Conservation (phyloP, 257 asterid species). For the Nyctanthes arbortristis region DNA sequence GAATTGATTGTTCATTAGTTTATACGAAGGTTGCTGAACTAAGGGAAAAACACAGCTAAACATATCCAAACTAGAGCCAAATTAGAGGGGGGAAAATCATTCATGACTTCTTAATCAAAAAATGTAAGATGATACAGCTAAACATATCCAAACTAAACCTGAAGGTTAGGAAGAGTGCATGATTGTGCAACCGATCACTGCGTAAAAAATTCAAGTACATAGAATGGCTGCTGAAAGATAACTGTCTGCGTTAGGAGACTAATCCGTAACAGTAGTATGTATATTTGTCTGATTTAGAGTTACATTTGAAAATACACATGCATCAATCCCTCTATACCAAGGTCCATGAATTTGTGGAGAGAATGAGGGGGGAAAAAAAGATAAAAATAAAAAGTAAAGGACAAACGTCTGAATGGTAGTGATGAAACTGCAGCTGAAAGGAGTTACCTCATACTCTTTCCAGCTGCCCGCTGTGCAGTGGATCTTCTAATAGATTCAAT, state of each 20-base stretch:
- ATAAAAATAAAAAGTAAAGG: not conserved
- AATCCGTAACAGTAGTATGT: not conserved
- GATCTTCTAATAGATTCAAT: slow-evolving; percentile 78
- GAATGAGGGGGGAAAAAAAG: too few relatives aligned
- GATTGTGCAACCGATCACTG: not conserved
- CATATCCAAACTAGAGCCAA: too few relatives aligned
- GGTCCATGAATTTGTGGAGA: not conserved
- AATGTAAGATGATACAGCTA: not conserved
- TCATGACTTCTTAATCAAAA: too few relatives aligned
- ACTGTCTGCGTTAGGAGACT: not conserved
- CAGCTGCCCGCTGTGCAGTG: slow-evolving; percentile 47
- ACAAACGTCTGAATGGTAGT: not conserved
- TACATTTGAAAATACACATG: not conserved
- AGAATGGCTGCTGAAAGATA: not conserved
- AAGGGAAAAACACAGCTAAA: too few relatives aligned
- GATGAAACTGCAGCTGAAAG: not conserved
- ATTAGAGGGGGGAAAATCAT: too few relatives aligned
- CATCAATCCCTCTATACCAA: not conserved
- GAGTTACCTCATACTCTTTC: slow-evolving; percentile 40
- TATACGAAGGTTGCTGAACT: too few relatives aligned
- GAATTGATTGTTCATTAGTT: too few relatives aligned
- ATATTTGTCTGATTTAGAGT: not conserved
- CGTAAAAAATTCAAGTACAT: not conserved
- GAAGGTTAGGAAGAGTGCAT: too few relatives aligned
- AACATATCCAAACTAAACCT: too few relatives aligned